A percentile compares a stretch with the other conserved stretches of the same genome.
Conservation (phyloP, 73 alveolate species). For the Stentor coeruleus region DNA sequence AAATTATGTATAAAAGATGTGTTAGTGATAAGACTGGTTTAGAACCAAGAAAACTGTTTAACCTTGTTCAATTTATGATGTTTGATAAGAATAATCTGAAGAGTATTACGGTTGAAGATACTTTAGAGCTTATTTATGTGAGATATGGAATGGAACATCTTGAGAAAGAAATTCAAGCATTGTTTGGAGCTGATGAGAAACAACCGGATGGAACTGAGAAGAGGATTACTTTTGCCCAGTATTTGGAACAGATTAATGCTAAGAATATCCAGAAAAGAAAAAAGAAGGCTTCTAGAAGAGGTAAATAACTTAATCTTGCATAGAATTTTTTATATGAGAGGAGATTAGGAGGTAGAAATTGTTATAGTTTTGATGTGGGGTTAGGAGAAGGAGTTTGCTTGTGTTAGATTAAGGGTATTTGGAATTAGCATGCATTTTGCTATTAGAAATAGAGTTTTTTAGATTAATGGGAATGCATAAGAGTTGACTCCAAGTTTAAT, state of each 20-base stretch:
- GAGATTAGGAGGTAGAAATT: too few relatives aligned
- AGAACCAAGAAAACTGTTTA: conserved; percentile 94
- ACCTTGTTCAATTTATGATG: conserved; percentile 96
- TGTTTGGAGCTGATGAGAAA: conserved; percentile 62
- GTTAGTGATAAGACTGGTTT: conserved; percentile 82
- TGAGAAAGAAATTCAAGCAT: conserved; percentile 71
- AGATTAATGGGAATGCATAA: too few relatives aligned
- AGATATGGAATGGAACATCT: conserved; percentile 76
- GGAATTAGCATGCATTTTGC: too few relatives aligned
- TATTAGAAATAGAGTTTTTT: too few relatives aligned
- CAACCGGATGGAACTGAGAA: conserved; percentile 62
- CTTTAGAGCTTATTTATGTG: conserved; percentile 93
- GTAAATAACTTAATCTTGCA: too few relatives aligned
- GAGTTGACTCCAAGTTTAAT: too few relatives aligned
- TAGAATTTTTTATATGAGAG: too few relatives aligned
- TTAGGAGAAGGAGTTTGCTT: too few relatives aligned
- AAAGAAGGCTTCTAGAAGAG: conserved; percentile 34
- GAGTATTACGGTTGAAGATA: conserved; percentile 92
- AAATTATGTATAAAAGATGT: conserved; percentile 91
- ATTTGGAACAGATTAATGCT: conserved; percentile 59
- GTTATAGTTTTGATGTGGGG: too few relatives aligned
- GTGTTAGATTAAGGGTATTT: too few relatives aligned
- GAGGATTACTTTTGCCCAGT: conserved; percentile 56
- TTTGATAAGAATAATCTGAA: conserved; percentile 79
- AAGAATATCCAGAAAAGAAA: conserved; percentile 70